Evolutionary conservation across 2,329 filamentous ascomycete genomes (phyloP), one percentile per base, ranked within the genome.

Genomic region (Penicillium sp.): DNA sequence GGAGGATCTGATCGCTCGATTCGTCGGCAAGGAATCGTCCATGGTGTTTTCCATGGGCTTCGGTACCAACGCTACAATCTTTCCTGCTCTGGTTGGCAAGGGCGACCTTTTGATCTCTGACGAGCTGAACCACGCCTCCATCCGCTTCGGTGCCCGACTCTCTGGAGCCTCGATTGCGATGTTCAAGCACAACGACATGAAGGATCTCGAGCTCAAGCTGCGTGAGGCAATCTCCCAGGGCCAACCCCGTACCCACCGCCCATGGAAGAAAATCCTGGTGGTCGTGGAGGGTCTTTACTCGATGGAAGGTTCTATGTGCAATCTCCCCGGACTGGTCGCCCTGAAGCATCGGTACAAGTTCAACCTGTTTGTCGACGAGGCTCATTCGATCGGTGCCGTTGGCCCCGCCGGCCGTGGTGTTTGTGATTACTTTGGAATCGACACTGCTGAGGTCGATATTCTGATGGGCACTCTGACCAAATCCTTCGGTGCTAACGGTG

Each of bases 31-130:
- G 76, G 86, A 90, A 49, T 83, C 88, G 27, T 85, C 93, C 27
- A 96, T 96, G 85, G 85, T 98, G 45, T 97, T 97, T 75, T 96
- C 91, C 25, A 98, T 98, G 93, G 93, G 93, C 32, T 98, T 95
- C 66, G 90, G 90, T 53, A 98, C 93, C 55, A 98, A 98, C 65
- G 86, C 91, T 28, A 88, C 86, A 56, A 83, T 90, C 12, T 97
- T 98, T 76, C 89, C 91, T 3, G 90, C 90, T 33, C 77, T 98
- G 37, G 88, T 95, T 46, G 85, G 86, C 61, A 97, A 95, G 73
- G 93, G 93, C 52, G 94, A 87, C 63, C 79, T 98, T 45, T 86
- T 98, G 66, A 87, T 98, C 60, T 97, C 91, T 0, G 93, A 98
- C 69, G 93, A 98, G 71, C 78, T 98, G 48, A 98, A 98, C 72